A percentile compares a stretch with the other conserved stretches of the same genome.
phyloP scores from a whole-genome alignment of 2,329 filamentous ascomycete species.

The Nemania sp. region DNA sequence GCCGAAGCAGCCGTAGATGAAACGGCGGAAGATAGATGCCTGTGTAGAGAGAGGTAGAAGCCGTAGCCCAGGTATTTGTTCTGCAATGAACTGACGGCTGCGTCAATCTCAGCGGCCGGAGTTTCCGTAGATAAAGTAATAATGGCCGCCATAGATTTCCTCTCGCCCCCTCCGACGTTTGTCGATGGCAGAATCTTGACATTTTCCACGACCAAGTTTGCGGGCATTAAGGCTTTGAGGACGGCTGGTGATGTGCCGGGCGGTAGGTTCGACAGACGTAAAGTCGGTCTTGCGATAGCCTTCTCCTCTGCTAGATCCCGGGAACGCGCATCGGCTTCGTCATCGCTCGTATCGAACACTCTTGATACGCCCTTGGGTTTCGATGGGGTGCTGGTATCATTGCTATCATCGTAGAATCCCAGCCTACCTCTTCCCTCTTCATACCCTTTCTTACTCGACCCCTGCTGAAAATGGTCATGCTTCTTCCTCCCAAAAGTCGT shows the following conservation, averaged over 20 bases:
- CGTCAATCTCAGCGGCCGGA: slow-evolving; percentile 84
- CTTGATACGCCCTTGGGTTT: slow-evolving; percentile 72
- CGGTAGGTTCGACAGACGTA: slow-evolving; percentile 71
- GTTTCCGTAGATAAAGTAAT: slow-evolving; percentile 85
- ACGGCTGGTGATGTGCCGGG: slow-evolving; percentile 69
- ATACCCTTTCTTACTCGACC: slow-evolving; percentile 49
- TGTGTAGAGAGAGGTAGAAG: slow-evolving; percentile 81
- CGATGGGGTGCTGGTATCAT: slow-evolving; percentile 47
- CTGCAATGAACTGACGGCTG: slow-evolving; percentile 80
- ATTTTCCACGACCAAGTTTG: slow-evolving; percentile 74
- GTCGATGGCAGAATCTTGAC: slow-evolving; percentile 75
- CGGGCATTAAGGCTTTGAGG: slow-evolving; percentile 69
- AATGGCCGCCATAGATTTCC: slow-evolving; percentile 81
- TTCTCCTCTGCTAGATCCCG: slow-evolving; percentile 67
- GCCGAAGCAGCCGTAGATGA: slow-evolving; percentile 57
- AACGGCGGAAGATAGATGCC: slow-evolving; percentile 85
- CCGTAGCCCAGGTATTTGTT: slow-evolving; percentile 89
- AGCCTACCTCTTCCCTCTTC: slow-evolving; percentile 52
- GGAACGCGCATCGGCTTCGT: slow-evolving; percentile 62
- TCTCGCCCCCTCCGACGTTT: slow-evolving; percentile 67
- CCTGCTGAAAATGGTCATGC: slow-evolving; percentile 60
- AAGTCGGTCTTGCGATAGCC: slow-evolving; percentile 71
- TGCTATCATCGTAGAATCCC: slow-evolving; percentile 57
- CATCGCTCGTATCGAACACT: slow-evolving; percentile 77
- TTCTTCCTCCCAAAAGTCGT: slow-evolving; percentile 64